Base-by-base conservation (phyloP, 1,284 basidiomycete genomes). In the Prillingera fragicola region DNA sequence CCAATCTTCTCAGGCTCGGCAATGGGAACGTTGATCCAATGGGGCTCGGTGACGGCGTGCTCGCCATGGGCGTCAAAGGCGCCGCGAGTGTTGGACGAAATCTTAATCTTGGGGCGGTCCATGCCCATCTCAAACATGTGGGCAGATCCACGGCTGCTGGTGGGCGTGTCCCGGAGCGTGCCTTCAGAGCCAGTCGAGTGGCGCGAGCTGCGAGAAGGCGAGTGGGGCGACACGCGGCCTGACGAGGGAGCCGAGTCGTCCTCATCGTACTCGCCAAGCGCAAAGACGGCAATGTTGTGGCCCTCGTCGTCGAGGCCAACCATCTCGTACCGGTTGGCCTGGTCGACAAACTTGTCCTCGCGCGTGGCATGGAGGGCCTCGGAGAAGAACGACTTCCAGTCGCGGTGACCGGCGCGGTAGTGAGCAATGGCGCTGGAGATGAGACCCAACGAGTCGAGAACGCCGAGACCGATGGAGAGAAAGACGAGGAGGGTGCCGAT, bases 181-280 rank as follows among this genome's bases (percentile, higher is more conserved):
- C 82, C 80, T n/a, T 84, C 78, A 0, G 83, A 86, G 43, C 78
- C 78, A 18, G 60, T 69, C 31, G 43, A 75, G 28, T 38, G 44
- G 38, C 43, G 41, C 14, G 50, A 57, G 29, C 18, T 8, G 41
- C 13, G 6, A n/a, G 24, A 21, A 26, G 45, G 19, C n/a, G 33
- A 31, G 33, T 28, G 45, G 17, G 27, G 40, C 15, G 22, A 23
- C 33, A 41, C 14, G 48, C 29, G 37, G 37, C 27, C 37, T 13
- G 45, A 25, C n/a, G 33, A 17, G 12, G 17, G 29, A 43, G 45
- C 42, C 21, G 25, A 38, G 14, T 55, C 50, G 40, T 51, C 50
- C 8, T 58, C 55, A 4, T 54, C 60, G 23, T 60, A 56, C 9
- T 55, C 60, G n/a, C 53, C 54, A n/a, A 56, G 26, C 47, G 25